Conservation (phyloP, 805 yeast species). For the Schizosaccharomyces osmophilus region DNA sequence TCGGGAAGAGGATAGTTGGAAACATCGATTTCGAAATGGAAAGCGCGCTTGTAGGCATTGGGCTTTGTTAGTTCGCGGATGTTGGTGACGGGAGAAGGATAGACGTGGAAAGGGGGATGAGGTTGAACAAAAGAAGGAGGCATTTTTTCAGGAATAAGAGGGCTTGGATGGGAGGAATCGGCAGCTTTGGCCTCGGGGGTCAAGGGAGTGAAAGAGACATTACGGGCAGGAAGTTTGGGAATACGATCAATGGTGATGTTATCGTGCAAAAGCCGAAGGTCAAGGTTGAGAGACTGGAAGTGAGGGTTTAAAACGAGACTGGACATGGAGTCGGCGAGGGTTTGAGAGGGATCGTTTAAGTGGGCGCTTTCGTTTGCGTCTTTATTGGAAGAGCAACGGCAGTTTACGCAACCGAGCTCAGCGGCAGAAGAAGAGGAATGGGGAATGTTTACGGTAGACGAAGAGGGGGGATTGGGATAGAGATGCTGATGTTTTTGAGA, state of each 20-base stretch:
- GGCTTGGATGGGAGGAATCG: background rate
- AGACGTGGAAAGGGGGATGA: slow-evolving; percentile 10
- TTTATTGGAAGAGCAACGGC: background rate
- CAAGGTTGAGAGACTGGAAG: background rate
- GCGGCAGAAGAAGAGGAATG: background rate
- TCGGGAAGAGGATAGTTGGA: slow-evolving; percentile 10
- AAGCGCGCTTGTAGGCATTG: slow-evolving; percentile 10
- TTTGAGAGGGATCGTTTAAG: background rate
- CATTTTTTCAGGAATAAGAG: background rate
- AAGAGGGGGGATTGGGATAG: background rate
- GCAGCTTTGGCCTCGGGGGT: background rate
- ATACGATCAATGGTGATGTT: background rate
- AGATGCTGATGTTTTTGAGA: no score
- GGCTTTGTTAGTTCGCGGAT: slow-evolving; percentile 9
- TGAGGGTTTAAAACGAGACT: background rate
- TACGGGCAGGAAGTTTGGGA: background rate
- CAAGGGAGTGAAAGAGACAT: background rate
- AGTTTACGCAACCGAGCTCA: background rate
- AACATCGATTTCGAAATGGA: slow-evolving; percentile 11
- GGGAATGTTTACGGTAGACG: background rate
- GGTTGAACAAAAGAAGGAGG: slow-evolving; percentile 10
- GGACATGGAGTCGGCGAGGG: background rate
- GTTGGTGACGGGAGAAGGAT: slow-evolving; percentile 7
- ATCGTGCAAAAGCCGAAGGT: background rate
- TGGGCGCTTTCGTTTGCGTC: background rate